These are phyloP conservation scores for Fusarium nematophilum DNA, from an alignment of 2,329 filamentous ascomycete genomes.

Conservation along the genomic window DNA sequence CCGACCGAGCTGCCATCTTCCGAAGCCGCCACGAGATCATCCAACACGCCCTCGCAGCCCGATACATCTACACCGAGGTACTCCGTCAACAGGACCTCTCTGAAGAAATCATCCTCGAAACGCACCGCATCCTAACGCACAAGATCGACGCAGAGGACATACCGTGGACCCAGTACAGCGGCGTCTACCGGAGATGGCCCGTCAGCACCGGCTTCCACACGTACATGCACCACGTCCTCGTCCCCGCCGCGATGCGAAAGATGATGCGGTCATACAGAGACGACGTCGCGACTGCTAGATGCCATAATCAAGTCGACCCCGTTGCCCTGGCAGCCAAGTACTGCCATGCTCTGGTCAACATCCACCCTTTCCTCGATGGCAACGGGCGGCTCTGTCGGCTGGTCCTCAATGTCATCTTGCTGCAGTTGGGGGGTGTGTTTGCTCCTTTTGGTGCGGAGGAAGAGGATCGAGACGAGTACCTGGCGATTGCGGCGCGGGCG, in stretches of 20 bases:
- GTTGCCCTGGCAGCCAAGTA: slow-evolving; percentile 43
- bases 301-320: slow-evolving; percentile 28
- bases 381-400: slow-evolving; percentile 50
- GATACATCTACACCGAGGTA: slow-evolving; percentile 28
- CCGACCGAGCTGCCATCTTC: not conserved
- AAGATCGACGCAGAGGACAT: slow-evolving; percentile 2
- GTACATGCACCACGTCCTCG: not conserved
- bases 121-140: slow-evolving; percentile 39
- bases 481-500: not conserved
- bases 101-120: slow-evolving; percentile 38
- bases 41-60: slow-evolving; percentile 20
- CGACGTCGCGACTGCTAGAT: slow-evolving; percentile 35
- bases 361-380: slow-evolving; percentile 52
- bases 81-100: slow-evolving; percentile 19
- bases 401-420: slow-evolving; percentile 48
- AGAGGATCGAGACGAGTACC: not conserved
- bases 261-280: slow-evolving; percentile 33
- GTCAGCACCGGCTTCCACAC: slow-evolving; percentile 18
- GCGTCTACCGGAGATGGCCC: slow-evolving; percentile 40
- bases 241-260: slow-evolving; percentile 40
- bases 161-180: slow-evolving; percentile 21
- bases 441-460: slow-evolving; percentile 27
- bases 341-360: slow-evolving; percentile 46
- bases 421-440: slow-evolving; percentile 43
- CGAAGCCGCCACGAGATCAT: slow-evolving; percentile 16